Base-by-base conservation (phyloP, 495 filamentous ascomycete species). In the Corynascus novoguineensis region DNA sequence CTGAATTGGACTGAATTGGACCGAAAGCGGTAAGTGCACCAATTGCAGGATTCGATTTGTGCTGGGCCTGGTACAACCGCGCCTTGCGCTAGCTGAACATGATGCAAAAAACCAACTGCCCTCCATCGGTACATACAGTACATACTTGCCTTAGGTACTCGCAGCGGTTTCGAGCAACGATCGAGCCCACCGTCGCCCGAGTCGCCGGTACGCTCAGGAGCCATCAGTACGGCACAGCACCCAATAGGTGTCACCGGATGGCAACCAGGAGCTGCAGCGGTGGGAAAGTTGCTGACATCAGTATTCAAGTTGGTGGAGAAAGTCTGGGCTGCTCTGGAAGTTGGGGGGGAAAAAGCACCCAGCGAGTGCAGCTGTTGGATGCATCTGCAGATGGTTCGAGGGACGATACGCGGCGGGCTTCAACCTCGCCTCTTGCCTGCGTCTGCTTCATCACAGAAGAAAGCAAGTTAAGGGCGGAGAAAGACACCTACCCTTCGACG, bases 21-120 rank as follows among this genome's bases (percentile, higher is more conserved):
- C 24, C 12, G 10, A 42, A 15, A 41, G 56, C 56, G 56, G 56
- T 49, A 53, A 58, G 47, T 24, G 56, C 40, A 53, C 56, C 56
- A 58, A 58, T 58, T 41, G 19, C 34, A 24, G 32, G 1, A 6
- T 4, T 25, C 8, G 28, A 17, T 21, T 53, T 27, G 35, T 9
- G 53, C 42, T 27, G 42, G 14, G 29, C 7, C 27, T 24, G 19
- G 31, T 50, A 32, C 48, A 25, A 50, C 19, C 31, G 48, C 48
- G 11, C n/a, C n/a, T n/a, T 37, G 48, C 32, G 31, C n/a, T n/a
- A 32, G 37, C 37, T 41, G 17, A 17, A 17, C 21, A 9, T 41
- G 31, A 22, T 24, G 12, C 32, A 37, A 2, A 12, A 50, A 37
- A 32, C 48, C 31, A 50, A 50, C 48, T 37, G 48, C 32, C 32